Evolutionary conservation across 192 early-diverging fungal species (phyloP), one percentile per base, ranked within the genome.

Genomic region (Chytriomyces hyalinus): DNA sequence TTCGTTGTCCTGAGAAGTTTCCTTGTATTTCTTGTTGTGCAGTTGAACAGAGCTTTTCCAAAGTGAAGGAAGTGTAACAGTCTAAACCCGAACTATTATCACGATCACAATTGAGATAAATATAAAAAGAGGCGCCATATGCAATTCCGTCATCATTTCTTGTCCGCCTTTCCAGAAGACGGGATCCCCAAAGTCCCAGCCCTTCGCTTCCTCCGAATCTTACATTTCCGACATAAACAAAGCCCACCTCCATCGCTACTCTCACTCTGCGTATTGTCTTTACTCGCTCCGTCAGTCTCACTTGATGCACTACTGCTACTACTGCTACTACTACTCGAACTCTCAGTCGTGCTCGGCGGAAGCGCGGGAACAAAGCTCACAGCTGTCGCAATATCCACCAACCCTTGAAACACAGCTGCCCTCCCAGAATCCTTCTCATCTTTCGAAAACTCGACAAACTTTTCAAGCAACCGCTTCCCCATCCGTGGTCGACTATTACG

Each of bases 181-280:
- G 50, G 70, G 36, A 73, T 20, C 5, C 60, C 71, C 11, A 76
- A 44, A 8, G 62, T 76, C 64, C 74, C 62, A 50, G 17, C 47
- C 36, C 28, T 57, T 48, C 84, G 79, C 65, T 85, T 87, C 43
- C 84, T 64, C 62, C 82, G 78, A 75, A 86, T 83, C 74, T 90
- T 90, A 67, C 89, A 90, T 73, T 81, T 85, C 44, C 79, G 82
- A 57, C 89, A 90, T 84, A 86, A 85, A 65, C 89, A 90, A 9
- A 82, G 83, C 49, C 86, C 89, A 50, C 87, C 51, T 15, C 46
- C 77, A 65, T 78, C 77, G 6, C 44, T 49, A 50, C 77, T 78
- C 59, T 78, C 77, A 57, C 68, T 72, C n/a, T 44, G 45, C 28
- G 77, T 78, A 60, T 73, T 46, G 45, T 78, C 71, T 7, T 45